phyloP scores from a whole-genome alignment of 257 asterid genomes.

The Lithospermum erythrorhizon region DNA sequence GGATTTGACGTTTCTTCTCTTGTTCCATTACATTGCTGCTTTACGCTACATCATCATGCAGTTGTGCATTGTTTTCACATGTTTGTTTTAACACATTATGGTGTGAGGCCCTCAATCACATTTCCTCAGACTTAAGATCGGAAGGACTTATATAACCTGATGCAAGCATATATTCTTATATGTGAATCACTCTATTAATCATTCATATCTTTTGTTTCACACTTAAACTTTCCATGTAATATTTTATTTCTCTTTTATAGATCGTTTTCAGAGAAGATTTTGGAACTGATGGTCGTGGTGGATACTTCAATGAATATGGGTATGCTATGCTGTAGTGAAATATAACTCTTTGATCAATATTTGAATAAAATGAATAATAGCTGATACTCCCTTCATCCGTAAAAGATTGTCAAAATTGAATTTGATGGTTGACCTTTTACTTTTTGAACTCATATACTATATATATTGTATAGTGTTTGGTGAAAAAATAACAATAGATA shows the following conservation, averaged over 20 bases:
- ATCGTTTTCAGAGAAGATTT: conserved; percentile 98
- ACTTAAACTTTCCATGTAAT: too few relatives aligned
- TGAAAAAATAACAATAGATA: too few relatives aligned
- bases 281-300: conserved; percentile 99
- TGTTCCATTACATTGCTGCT: not conserved
- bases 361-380: not conserved
- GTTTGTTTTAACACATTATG: not conserved
- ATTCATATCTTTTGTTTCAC: not conserved
- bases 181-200: not conserved
- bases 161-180: not conserved
- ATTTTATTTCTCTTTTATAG: conserved; percentile 26
- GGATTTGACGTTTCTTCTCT: not conserved
- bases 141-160: not conserved
- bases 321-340: conserved; percentile 22
- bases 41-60: not conserved
- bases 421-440: too few relatives aligned
- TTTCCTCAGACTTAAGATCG: not conserved
- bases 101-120: not conserved
- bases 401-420: too few relatives aligned
- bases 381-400: not conserved
- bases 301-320: conserved; percentile 98
- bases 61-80: too few relatives aligned
- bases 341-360: conserved; percentile 6
- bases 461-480: too few relatives aligned
- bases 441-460: too few relatives aligned